phyloP scores from a whole-genome alignment of 2,329 filamentous ascomycete species.

The Fusarium sp. region DNA sequence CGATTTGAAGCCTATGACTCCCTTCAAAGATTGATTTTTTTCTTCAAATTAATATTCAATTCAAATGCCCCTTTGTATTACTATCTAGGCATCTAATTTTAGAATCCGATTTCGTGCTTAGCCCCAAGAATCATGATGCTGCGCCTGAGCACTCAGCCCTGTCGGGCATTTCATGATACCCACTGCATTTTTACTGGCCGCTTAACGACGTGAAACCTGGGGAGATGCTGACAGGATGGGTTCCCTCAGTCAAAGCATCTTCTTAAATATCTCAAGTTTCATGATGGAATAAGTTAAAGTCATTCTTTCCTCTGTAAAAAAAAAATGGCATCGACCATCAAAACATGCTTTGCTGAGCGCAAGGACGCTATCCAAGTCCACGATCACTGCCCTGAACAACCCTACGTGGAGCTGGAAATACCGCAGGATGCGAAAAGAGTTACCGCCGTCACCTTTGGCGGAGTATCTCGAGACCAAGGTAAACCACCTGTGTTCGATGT shows the following conservation, averaged over 20 bases:
- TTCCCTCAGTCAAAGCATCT: neutral
- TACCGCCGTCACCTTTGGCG: conserved; percentile 19
- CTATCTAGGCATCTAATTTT: neutral
- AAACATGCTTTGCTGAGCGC: conserved; percentile 14
- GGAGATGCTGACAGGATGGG: neutral
- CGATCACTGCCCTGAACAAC: conserved; percentile 24
- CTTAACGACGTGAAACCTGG: neutral
- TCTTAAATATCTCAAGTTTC: neutral
- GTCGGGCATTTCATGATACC: neutral
- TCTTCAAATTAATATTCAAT: no score
- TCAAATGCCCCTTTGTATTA: no score
- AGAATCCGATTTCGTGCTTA: neutral
- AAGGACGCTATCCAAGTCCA: conserved; percentile 31
- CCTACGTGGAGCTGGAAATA: conserved; percentile 30
- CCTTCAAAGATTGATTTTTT: no score
- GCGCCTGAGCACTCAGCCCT: conserved; percentile 5
- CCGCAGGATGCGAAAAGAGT: conserved; percentile 28
- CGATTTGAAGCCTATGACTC: no score
- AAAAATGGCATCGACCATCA: conserved; percentile 3
- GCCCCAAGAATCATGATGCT: conserved; percentile 3
- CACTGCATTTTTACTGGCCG: neutral
- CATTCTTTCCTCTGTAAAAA: no score
- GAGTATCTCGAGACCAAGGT: conserved; percentile 32
- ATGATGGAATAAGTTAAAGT: no score
- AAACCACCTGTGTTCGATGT: neutral